Conservation (phyloP, 2,329 filamentous ascomycete species). For the Zymoseptoria ardabiliae region DNA sequence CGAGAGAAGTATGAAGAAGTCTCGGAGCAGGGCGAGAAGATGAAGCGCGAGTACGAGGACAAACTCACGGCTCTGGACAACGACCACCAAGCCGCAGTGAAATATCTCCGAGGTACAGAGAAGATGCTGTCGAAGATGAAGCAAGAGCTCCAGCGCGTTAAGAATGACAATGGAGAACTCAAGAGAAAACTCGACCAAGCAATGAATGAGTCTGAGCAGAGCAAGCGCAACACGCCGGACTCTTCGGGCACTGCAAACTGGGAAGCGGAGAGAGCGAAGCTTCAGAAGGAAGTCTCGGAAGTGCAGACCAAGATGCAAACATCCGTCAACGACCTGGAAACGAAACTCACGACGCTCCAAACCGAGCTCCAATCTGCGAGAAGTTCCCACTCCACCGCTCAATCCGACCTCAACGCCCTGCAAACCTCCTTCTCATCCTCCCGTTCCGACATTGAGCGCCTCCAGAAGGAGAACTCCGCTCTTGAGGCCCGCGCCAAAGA, state of each 20-base stretch:
- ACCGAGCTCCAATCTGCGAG: conserved; percentile 63
- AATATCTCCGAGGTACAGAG: conserved; percentile 96
- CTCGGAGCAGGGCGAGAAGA: conserved; percentile 72
- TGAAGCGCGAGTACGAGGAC: conserved; percentile 83
- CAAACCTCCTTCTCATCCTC: conserved; percentile 36
- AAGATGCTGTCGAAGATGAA: conserved; percentile 99
- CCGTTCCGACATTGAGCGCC: conserved; percentile 65
- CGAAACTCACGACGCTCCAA: conserved; percentile 60
- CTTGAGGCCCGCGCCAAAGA: conserved; percentile 80
- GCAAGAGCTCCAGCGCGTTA: conserved; percentile 89
- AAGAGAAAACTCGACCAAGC: conserved; percentile 64
- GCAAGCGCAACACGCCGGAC: conserved; percentile 31
- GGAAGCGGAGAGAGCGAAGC: conserved; percentile 63
- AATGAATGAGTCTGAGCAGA: conserved; percentile 19
- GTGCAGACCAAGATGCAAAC: conserved; percentile 62
- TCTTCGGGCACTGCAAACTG: conserved; percentile 50
- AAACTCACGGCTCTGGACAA: conserved; percentile 91
- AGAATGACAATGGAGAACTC: conserved; percentile 73
- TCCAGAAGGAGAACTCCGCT: conserved; percentile 72
- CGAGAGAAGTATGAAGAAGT: conserved; percentile 70
- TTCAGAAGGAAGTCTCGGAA: conserved; percentile 61
- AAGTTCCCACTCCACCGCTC: conserved; percentile 36
- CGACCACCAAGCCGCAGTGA: conserved; percentile 94
- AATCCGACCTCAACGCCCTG: conserved; percentile 48
- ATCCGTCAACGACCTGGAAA: conserved; percentile 62